Conservation (phyloP, 2,329 filamentous ascomycete species). For the Aspergillus novoparasiticus region DNA sequence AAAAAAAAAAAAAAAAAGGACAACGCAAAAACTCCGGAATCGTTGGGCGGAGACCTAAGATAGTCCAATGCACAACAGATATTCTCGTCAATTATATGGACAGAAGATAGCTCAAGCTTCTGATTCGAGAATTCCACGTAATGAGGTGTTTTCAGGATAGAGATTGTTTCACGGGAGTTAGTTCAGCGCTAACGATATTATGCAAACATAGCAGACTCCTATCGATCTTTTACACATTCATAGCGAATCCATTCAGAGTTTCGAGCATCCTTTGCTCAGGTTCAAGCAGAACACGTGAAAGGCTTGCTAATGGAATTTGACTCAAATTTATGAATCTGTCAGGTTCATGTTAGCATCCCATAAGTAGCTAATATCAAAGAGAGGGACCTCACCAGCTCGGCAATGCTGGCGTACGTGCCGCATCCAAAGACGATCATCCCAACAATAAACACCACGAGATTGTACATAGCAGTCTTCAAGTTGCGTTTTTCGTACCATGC, state of each 20-base stretch:
- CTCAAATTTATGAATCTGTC: neutral
- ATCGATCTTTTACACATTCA: neutral
- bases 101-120: no score
- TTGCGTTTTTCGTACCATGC: neutral
- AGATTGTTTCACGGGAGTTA: no score
- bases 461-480: neutral
- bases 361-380: neutral
- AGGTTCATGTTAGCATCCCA: neutral
- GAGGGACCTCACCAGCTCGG: conserved; percentile 1
- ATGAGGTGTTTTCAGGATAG: no score
- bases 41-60: no score
- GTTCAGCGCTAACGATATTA: neutral
- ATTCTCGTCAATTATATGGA: no score
- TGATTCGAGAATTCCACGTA: no score
- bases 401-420: conserved; percentile 2
- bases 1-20: no score
- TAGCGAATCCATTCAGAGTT: neutral
- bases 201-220: neutral
- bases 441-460: neutral
- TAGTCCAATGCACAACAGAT: no score
- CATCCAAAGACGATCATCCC: conserved; percentile 1
- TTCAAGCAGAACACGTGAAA: neutral
- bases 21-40: no score
- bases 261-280: neutral
- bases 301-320: neutral